phyloP scores from a whole-genome alignment of 2,329 filamentous ascomycete genomes.

The Sphaerostilbella broomeana region DNA sequence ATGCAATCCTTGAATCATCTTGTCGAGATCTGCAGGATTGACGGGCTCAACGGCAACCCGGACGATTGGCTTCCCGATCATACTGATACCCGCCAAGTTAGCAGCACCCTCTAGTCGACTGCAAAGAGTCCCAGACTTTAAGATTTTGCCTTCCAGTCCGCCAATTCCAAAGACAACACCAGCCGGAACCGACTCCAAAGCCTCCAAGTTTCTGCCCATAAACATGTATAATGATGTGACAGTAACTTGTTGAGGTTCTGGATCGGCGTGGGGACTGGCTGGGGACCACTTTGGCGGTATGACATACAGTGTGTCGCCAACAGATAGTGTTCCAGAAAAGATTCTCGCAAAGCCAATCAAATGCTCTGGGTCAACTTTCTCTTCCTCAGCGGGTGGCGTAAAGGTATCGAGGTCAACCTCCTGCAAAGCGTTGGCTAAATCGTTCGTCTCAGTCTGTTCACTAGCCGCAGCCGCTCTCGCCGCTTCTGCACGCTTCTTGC shows the following conservation, averaged over 20 bases:
- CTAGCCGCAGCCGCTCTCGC: constrained; percentile 65
- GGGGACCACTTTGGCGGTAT: constrained; percentile 90
- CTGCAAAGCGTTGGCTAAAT: constrained; percentile 54
- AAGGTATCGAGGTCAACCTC: constrained; percentile 52
- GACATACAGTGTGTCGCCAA: constrained; percentile 88
- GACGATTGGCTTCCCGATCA: constrained; percentile 83
- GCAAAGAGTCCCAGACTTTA: constrained; percentile 92
- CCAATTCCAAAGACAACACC: constrained; percentile 94
- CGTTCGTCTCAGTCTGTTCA: constrained; percentile 43
- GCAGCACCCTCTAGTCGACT: constrained; percentile 79
- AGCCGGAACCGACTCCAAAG: constrained; percentile 76
- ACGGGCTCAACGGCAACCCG: constrained; percentile 91
- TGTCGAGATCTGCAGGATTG: constrained; percentile 83
- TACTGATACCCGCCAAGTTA: constrained; percentile 79
- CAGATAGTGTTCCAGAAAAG: constrained; percentile 82
- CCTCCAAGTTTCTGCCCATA: constrained; percentile 86
- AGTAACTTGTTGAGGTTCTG: constrained; percentile 73
- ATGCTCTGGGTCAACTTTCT: constrained; percentile 70
- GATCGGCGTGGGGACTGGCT: constrained; percentile 61
- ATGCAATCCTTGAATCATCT: constrained; percentile 84
- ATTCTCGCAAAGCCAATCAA: constrained; percentile 91
- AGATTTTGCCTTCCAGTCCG: constrained; percentile 84
- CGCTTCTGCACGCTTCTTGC: constrained; percentile 84
- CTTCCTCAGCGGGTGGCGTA: constrained; percentile 42
- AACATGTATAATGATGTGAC: constrained; percentile 88